phyloP scores from a whole-genome alignment of 306 rosid genomes.

The Dalbergia oliveri region DNA sequence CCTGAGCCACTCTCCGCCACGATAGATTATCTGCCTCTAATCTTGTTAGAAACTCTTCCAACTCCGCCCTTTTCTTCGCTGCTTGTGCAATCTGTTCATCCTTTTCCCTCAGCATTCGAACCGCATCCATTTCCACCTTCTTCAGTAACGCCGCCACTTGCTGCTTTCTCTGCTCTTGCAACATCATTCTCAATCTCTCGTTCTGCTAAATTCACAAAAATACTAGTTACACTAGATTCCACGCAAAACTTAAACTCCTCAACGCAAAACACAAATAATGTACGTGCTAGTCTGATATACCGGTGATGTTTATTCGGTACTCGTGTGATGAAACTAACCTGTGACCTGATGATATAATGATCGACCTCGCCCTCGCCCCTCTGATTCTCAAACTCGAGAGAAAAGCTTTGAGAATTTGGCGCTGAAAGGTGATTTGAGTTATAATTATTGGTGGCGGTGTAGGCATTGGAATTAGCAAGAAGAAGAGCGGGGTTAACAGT shows the following conservation, averaged over 20 bases:
- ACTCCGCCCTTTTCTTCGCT: constrained; percentile 52
- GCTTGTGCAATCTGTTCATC: constrained; percentile 64
- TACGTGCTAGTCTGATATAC: not conserved
- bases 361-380: constrained; percentile 52
- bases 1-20: constrained; percentile 67
- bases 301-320: too few relatives aligned
- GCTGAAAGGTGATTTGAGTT: not conserved
- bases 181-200: constrained; percentile 63
- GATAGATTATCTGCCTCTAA: constrained; percentile 66
- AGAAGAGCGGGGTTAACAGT: not conserved
- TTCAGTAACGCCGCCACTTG: constrained; percentile 47
- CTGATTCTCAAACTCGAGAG: constrained; percentile 50
- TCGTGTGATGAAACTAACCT: constrained; percentile 57
- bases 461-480: constrained; percentile 18
- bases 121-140: constrained; percentile 46
- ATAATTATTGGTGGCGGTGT: not conserved
- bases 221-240: not conserved
- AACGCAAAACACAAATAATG: not conserved
- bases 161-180: constrained; percentile 66
- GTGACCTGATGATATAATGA: constrained; percentile 52
- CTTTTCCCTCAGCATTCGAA: constrained; percentile 48
- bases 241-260: not conserved
- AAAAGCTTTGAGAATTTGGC: constrained; percentile 31
- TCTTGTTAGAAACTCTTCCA: constrained; percentile 55
- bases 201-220: constrained; percentile 49